These are phyloP conservation scores for Rosellinia necatrix DNA, from an alignment of 2,329 filamentous ascomycete genomes.

Conservation along the genomic window DNA sequence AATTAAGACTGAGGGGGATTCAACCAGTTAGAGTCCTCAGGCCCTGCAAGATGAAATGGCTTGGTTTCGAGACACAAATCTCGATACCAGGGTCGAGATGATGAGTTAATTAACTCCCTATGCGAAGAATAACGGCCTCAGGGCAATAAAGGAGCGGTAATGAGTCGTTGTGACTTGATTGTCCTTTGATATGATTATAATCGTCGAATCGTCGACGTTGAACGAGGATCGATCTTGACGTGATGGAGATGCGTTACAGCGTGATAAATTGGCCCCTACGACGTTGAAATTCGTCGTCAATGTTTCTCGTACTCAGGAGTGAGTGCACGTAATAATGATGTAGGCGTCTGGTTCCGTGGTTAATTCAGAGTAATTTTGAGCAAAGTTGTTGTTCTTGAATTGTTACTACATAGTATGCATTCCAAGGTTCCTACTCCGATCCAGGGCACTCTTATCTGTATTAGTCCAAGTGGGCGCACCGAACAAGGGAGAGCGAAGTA, in stretches of 20 bases:
- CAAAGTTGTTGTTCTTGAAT: constrained; percentile 30
- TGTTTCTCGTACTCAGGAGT: not conserved
- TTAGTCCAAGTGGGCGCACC: constrained; percentile 34
- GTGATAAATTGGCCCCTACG: not conserved
- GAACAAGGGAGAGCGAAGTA: constrained; percentile 29
- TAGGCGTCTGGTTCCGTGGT: constrained; percentile 1
- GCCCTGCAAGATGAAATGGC: constrained; percentile 47
- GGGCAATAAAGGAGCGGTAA: constrained; percentile 24
- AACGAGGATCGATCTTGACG: not conserved
- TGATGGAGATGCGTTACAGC: not conserved
- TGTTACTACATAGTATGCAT: constrained; percentile 18
- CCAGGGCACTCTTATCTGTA: constrained; percentile 32
- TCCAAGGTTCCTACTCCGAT: constrained; percentile 17
- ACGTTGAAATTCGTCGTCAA: constrained; percentile 1
- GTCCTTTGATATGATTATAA: constrained; percentile 8
- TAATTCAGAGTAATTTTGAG: constrained; percentile 13
- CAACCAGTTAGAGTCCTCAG: constrained; percentile 47
- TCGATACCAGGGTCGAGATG: constrained; percentile 34
- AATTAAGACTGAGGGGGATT: constrained; percentile 43
- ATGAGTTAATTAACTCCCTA: constrained; percentile 43
- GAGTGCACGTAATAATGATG: not conserved
- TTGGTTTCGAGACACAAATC: constrained; percentile 43
- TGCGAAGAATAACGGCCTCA: constrained; percentile 23
- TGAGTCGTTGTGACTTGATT: constrained; percentile 5
- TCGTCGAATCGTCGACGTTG: not conserved